Base-by-base conservation (phyloP, 2,329 filamentous ascomycete species). In the Fusarium sarcochroum region DNA sequence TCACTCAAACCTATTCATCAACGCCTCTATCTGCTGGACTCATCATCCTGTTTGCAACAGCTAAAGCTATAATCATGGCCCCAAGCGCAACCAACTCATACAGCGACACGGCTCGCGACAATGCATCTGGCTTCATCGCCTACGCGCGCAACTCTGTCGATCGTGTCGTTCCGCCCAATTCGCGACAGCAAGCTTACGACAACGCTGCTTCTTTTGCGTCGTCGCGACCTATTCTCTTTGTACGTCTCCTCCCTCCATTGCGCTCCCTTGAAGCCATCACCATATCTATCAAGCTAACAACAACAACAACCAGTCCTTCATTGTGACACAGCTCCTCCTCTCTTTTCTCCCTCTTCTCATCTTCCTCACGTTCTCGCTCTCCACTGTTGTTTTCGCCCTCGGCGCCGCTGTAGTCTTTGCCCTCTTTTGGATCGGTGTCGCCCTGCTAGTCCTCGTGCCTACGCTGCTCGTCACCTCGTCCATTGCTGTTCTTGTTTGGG, bases 201-300 rank as follows among this genome's bases (percentile, higher is more conserved):
- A 83, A 81, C 44, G 78, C 87, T 27, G 81, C 83, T 35, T 76
- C 80, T 7, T 91, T 92, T 73, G 88, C 90, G 17, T 78, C 84
- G 7, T 81, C 85, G 48, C 90, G 91, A 58, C 93, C 93, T 4
- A 81, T 93, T 65, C 81, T 94, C 42, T 89, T 91, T 56, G 91
- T 93, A 82, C 21, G 89, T 77, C n/a, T 21, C 2, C 13, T 6
- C 17, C 4, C n/a, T 23, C 45, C 42, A 41, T 42, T 20, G 13
- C 48, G 5, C 5, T 18, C 21, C 21, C 38, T 47, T 18, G 23
- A 23, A 15, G 25, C 30, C 49, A 10, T 30, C 32, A 17, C 25
- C 13, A 10, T 30, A 30, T 13, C 11, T 10, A 11, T 30, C 3
- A 13, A 34, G 18, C 44, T 53, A 41, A 41, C 47, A 50, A 37